Evolutionary conservation across 2,329 filamentous ascomycete species (phyloP).

Genomic region (Aaosphaeria pasadenensis): DNA sequence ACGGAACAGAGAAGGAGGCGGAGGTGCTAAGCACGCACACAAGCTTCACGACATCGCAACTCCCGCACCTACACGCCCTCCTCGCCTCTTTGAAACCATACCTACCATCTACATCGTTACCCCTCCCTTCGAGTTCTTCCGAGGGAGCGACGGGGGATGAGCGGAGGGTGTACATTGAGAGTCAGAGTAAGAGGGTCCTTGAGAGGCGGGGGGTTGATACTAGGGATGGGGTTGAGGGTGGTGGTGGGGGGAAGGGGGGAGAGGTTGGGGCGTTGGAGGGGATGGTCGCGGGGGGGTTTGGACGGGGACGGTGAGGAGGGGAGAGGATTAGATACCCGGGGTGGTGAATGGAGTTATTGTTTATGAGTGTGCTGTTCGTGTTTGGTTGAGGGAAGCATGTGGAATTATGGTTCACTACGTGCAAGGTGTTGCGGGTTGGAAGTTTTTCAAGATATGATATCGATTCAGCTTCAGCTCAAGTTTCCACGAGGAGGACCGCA

Average conservation of each 20-base stretch:
- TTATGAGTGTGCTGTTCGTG: too few species aligned
- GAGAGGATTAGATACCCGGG: neutral
- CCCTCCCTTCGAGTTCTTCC: slow-evolving; percentile 6
- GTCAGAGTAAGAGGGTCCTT: slow-evolving; percentile 71
- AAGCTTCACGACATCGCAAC: slow-evolving; percentile 76
- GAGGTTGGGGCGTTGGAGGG: slow-evolving; percentile 31
- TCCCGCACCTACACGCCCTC: slow-evolving; percentile 73
- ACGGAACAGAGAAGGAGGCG: too few species aligned
- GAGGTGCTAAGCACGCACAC: slow-evolving; percentile 62
- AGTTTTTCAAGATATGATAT: too few species aligned
- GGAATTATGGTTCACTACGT: too few species aligned
- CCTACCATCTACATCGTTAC: slow-evolving; percentile 45
- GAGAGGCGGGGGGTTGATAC: slow-evolving; percentile 68
- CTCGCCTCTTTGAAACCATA: slow-evolving; percentile 66
- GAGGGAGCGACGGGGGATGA: slow-evolving; percentile 49
- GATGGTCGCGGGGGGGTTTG: slow-evolving; percentile 12
- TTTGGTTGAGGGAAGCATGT: too few species aligned
- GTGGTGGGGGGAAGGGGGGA: slow-evolving; percentile 15
- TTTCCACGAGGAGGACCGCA: too few species aligned
- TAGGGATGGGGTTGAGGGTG: slow-evolving; percentile 30
- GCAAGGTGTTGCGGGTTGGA: too few species aligned
- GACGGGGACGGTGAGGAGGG: slow-evolving; percentile 1
- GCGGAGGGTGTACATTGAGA: slow-evolving; percentile 79
- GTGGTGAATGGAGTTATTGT: too few species aligned
- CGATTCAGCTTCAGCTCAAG: too few species aligned